Percentiles rank a stretch among this genome's conserved stretches.
Conservation (phyloP, 768 basidiomycete genomes). For the Rhodotorula graminis region DNA sequence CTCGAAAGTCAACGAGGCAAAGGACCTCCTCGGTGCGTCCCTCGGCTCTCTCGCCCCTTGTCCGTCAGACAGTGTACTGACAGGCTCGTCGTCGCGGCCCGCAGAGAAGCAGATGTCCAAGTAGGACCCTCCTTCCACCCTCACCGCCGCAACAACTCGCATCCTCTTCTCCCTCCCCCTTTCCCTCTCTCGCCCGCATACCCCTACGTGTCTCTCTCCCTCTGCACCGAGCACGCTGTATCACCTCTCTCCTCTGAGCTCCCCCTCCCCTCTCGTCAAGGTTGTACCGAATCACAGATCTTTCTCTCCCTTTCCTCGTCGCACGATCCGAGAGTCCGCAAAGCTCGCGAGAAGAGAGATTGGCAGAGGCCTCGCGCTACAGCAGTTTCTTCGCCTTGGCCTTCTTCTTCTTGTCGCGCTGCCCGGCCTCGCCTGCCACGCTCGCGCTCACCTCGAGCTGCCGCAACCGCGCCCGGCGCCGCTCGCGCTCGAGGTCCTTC, state of each 20-base stretch:
- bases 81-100: not conserved
- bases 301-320: no score
- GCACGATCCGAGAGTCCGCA: no score
- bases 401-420: not conserved
- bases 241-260: not conserved
- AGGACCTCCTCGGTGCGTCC: conserved; percentile 46
- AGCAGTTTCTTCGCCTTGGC: conserved; percentile 1
- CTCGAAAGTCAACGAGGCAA: conserved; percentile 98
- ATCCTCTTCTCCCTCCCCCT: not conserved
- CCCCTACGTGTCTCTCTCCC: not conserved
- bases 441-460: not conserved
- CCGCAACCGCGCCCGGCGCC: not conserved
- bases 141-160: not conserved
- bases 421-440: not conserved
- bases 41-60: not conserved
- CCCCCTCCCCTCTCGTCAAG: no score
- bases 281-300: not conserved
- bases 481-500: not conserved
- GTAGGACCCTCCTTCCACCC: not conserved
- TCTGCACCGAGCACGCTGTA: not conserved
- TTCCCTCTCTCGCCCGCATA: not conserved
- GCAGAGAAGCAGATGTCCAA: conserved; percentile 38
- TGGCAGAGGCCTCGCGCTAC: no score
- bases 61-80: not conserved
- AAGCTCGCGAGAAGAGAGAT: no score